Conservation (phyloP, 345 rosid genomes). For the Psidium guajava region DNA sequence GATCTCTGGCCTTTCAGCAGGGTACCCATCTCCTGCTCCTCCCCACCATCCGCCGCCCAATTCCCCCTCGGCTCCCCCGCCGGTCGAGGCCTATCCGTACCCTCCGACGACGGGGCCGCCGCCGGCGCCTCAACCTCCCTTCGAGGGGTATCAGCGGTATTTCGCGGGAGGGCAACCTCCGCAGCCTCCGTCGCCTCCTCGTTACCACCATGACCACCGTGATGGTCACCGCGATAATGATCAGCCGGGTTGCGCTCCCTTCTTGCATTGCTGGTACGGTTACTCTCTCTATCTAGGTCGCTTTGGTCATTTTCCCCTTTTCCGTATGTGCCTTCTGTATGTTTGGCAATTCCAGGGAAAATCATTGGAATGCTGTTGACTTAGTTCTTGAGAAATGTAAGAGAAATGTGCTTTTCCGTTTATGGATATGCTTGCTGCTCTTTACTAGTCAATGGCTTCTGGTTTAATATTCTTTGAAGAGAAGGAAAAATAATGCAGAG, state of each 20-base stretch:
- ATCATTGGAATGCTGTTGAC: neutral
- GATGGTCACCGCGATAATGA: constrained; percentile 26
- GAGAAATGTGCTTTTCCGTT: neutral
- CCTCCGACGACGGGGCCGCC: constrained; percentile 7
- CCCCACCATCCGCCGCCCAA: constrained; percentile 46
- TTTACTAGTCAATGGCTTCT: neutral
- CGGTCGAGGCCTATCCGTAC: constrained; percentile 24
- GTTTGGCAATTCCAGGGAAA: neutral
- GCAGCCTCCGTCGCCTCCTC: constrained; percentile 19
- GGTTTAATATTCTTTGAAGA: neutral
- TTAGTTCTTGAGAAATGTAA: neutral
- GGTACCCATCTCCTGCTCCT: constrained; percentile 31
- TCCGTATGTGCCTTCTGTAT: neutral
- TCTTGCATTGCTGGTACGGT: constrained; percentile 55
- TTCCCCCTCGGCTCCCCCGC: constrained; percentile 28
- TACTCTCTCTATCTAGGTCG: neutral
- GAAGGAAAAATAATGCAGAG: neutral
- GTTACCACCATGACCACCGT: constrained; percentile 38
- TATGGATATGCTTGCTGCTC: neutral
- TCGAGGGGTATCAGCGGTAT: constrained; percentile 74
- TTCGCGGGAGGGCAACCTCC: constrained; percentile 49
- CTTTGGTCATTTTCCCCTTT: neutral
- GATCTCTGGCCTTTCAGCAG: constrained; percentile 2
- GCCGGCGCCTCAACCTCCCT: constrained; percentile 25
- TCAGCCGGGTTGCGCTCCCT: constrained; percentile 34